Conservation (phyloP, 2,329 filamentous ascomycete species). For the Magnaporthiopsis incrustans region DNA sequence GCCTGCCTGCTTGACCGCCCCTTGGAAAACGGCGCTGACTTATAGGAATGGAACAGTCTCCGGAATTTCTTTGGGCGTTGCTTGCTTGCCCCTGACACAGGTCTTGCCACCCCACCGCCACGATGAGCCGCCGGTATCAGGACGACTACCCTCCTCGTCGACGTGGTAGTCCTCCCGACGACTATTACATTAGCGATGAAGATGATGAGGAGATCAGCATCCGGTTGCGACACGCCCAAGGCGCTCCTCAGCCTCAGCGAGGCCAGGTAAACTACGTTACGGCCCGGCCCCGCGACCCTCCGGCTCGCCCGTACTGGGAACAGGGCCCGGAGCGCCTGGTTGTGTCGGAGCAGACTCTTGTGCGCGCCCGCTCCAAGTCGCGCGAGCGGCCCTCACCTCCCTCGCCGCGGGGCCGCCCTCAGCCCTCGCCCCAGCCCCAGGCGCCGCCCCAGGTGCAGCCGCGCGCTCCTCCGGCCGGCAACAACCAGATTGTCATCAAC, state of each 20-base stretch:
- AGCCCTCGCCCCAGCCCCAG: conserved; percentile 14
- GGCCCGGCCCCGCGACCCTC: conserved; percentile 22
- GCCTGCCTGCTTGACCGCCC: too few relatives aligned
- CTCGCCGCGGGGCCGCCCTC: conserved; percentile 22
- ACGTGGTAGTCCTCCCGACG: conserved; percentile 10
- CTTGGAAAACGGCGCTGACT: too few relatives aligned
- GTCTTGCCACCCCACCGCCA: too few relatives aligned
- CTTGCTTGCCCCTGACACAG: too few relatives aligned
- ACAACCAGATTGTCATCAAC: conserved; percentile 41
- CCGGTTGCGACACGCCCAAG: conserved; percentile 18
- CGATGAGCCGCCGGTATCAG: background rate
- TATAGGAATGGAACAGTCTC: too few relatives aligned
- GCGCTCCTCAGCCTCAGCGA: background rate
- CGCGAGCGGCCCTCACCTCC: conserved; percentile 35
- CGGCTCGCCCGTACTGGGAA: conserved; percentile 27
- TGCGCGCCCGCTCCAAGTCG: conserved; percentile 34
- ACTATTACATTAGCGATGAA: conserved; percentile 39
- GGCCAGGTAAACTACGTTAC: conserved; percentile 36
- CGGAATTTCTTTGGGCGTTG: too few relatives aligned
- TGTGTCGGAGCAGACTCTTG: conserved; percentile 37
- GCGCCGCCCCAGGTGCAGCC: too few relatives aligned
- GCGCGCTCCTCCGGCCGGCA: conserved; percentile 10
- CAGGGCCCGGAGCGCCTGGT: conserved; percentile 31
- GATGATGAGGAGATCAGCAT: conserved; percentile 48
- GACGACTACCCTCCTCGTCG: background rate